Evolutionary conservation across 257 asterid genomes (phyloP), one percentile per base, ranked within the genome.

Genomic region (Cinchona pubescens): DNA sequence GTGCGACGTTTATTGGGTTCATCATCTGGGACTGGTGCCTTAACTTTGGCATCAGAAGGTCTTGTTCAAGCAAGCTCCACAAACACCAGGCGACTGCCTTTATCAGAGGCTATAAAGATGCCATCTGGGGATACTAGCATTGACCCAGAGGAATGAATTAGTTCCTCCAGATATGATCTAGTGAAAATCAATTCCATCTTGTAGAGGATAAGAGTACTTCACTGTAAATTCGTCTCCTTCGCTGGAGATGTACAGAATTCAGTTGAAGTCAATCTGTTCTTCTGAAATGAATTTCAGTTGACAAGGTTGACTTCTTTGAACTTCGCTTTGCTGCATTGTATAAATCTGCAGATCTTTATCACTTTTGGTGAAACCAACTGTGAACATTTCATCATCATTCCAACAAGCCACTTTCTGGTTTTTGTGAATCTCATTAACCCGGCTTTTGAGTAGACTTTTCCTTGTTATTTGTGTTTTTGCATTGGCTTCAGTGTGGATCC

Each of bases 61-160:
- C 90, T 87, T 61, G 90, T 79, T 59, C 97, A 89, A 78, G 81
- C 89, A 43, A 84, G 91, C 78, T 82, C 90, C 81, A 69, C 92
- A 64, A 85, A 86, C 85, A 84, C 88, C 75, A 87, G 92, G 82
- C 85, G 88, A 70, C 81, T 87, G 72, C 82, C 94, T 73, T 79
- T 88, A 83, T 79, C 95, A 43, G 96, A 90, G 74, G 86, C 91
- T 70, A 87, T 96, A 80, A 88, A 89, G 87, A 85, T 87, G 81
- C 83, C 93, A 75, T 74, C 89, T 76, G 96, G 94, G 82, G 97
- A 89, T 82, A 79, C 83, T 82, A 87, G 87, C 90, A 83, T 87
- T 79, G 95, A 89, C 80, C 87, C 93, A 56, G 95, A 87, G 83
- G 92, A 93, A 91, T 85, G 79, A 79, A 72, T 83, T 72, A 42